Percentiles rank a stretch among this genome's conserved stretches.
Evolutionary conservation across 2,329 filamentous ascomycete species (phyloP).

Genomic region (Pseudopithomyces maydicus): DNA sequence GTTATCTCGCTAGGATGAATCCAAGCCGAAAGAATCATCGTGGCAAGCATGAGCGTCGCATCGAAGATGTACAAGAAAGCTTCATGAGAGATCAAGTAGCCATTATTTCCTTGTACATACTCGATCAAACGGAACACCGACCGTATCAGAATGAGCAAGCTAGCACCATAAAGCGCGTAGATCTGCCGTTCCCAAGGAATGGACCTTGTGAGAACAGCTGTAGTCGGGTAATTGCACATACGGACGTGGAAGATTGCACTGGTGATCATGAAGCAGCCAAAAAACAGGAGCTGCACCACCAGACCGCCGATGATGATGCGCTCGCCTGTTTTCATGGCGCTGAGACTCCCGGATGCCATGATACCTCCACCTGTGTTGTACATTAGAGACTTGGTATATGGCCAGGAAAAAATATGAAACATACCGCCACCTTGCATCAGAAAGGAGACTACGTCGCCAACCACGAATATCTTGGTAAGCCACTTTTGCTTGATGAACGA

Average conservation of each 20-base stretch:
- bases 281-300: conserved; percentile 53
- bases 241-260: conserved; percentile 18
- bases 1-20: conserved; percentile 36
- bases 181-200: conserved; percentile 42
- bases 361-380: conserved; percentile 25
- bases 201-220: conserved; percentile 4
- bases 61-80: conserved; percentile 53
- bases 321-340: conserved; percentile 33
- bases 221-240: not conserved
- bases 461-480: conserved; percentile 51
- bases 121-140: conserved; percentile 56
- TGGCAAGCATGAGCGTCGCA: conserved; percentile 48
- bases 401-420: conserved; percentile 6
- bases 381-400: conserved; percentile 13
- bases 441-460: conserved; percentile 52
- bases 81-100: conserved; percentile 51
- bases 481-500: conserved; percentile 46
- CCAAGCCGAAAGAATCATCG: conserved; percentile 47
- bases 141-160: conserved; percentile 54
- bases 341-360: not conserved
- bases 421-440: conserved; percentile 51
- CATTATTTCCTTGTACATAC: conserved; percentile 51
- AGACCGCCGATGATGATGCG: conserved; percentile 54
- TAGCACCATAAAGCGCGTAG: conserved; percentile 50
- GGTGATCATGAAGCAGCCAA: conserved; percentile 51